These are phyloP conservation scores for Ophiobolus disseminans DNA, from an alignment of 2,329 filamentous ascomycete genomes.

Conservation along the genomic window DNA sequence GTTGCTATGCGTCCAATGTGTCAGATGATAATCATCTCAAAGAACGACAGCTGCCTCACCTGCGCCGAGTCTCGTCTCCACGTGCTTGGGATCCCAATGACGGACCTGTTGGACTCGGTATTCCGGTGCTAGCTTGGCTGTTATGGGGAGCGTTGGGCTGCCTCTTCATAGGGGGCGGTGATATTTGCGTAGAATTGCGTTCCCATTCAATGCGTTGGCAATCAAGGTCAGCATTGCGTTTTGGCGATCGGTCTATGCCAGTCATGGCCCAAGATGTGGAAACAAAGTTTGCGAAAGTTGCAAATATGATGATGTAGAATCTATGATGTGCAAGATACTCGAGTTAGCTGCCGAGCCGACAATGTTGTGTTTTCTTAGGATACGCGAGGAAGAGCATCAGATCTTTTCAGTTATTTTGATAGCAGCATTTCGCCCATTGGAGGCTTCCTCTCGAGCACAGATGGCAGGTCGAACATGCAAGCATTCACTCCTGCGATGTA, in stretches of 20 bases:
- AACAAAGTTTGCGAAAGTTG: too few species aligned
- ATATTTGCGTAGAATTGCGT: slow-evolving; percentile 18
- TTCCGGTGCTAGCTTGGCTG: neutral
- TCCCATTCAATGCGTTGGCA: neutral
- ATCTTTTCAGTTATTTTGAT: slow-evolving; percentile 24
- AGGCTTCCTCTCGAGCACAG: slow-evolving; percentile 30
- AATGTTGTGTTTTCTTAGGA: neutral
- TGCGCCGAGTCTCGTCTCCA: slow-evolving; percentile 3
- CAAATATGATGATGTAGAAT: too few species aligned
- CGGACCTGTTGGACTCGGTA: neutral
- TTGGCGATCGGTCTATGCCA: neutral
- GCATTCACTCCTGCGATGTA: slow-evolving; percentile 9
- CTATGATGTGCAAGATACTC: neutral
- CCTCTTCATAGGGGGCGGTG: slow-evolving; percentile 34
- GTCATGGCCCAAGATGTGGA: too few species aligned
- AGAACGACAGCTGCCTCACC: slow-evolving; percentile 6
- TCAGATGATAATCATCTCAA: too few species aligned
- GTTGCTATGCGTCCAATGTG: neutral
- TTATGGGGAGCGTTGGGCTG: slow-evolving; percentile 12
- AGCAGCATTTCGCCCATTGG: slow-evolving; percentile 36
- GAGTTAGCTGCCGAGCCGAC: neutral
- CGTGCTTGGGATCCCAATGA: neutral
- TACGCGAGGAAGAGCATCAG: slow-evolving; percentile 16
- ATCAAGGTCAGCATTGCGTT: neutral
- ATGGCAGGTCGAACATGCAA: slow-evolving; percentile 10